Evolutionary conservation across 345 rosid species (phyloP).

Genomic region (Passiflora organensis): DNA sequence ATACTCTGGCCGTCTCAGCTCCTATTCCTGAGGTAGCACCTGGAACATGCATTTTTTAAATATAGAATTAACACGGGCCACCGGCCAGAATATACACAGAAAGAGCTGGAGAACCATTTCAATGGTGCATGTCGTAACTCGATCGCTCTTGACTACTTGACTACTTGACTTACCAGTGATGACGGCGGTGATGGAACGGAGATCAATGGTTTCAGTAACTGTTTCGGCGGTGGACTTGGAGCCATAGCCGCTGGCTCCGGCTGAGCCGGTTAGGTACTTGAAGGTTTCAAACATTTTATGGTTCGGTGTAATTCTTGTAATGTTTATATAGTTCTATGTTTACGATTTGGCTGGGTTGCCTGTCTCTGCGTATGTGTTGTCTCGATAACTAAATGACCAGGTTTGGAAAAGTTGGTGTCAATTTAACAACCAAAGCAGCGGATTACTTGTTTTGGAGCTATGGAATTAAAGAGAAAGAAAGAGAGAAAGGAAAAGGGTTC

Average conservation of each 20-base stretch:
- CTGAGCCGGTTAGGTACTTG: constrained; percentile 70
- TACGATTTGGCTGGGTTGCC: background rate
- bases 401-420: constrained; percentile 1
- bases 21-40: constrained; percentile 99
- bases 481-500: background rate
- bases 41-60: too few relatives aligned
- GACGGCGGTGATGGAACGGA: constrained; percentile 64
- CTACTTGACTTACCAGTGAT: constrained; percentile 84
- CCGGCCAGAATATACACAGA: too few relatives aligned
- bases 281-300: constrained; percentile 63
- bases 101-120: too few relatives aligned
- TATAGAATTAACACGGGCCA: too few relatives aligned
- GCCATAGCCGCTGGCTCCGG: constrained; percentile 78
- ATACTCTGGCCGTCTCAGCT: constrained; percentile 87
- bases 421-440: too few relatives aligned
- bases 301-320: too few relatives aligned
- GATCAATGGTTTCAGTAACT: constrained; percentile 53
- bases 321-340: too few relatives aligned
- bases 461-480: background rate
- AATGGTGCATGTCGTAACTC: too few relatives aligned
- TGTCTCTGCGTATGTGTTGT: too few relatives aligned
- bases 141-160: too few relatives aligned
- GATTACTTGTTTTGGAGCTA: background rate
- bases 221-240: constrained; percentile 87
- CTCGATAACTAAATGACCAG: too few relatives aligned